Base-by-base conservation (phyloP, 139 green algal species). In the Micractinium sp. region DNA sequence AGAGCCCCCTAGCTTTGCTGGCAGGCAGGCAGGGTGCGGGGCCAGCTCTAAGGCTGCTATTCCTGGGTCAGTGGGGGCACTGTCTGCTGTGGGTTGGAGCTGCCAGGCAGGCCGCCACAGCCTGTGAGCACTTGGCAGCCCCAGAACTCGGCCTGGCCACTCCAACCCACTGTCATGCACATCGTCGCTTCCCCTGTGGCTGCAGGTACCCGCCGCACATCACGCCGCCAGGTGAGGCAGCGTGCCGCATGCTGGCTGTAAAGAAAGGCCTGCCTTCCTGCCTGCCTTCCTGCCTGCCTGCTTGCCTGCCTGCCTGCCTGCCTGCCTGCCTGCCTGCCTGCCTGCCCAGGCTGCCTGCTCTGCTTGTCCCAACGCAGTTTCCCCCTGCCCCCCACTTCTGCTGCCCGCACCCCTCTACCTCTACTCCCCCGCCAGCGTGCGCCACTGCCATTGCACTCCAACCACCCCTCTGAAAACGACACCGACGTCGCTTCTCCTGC, bases 181-280 rank as follows among this genome's bases (percentile, higher is more conserved):
- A 56, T 9, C 9, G 47, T 9, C 47, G 47, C 47, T 9, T 56
- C 47, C 47, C 5, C 47, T 16, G 7, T 56, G 47, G 7, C 35
- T 47, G 76, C 76, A 82, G 76, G 76, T 99, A 96, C 92, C 97
- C 98, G 9, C 98, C 96, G 20, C 74, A 90, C 36, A 81, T 75
- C 33, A 75, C 90, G 2, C 97, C 98, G 5, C 98, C 98, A 16
- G 95, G 95, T 92, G 85, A 92, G 69, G 75, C 83, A 67, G 74
- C n/a, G 56, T 35, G 5, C 25, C 19, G 2, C 47, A 73, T 18
- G 33, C 22, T 13, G 75, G 75, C 15, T 47, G 75, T 9, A 31
- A 27, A 19, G 7, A 27, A 31, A 27, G 29, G 75, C 47, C 9
- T 56, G 7, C 7, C 29, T 38, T 16, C 4, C 71, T 77, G 33